Evolutionary conservation across 2,329 filamentous ascomycete species (phyloP).

Genomic region (Cercospora sp.): DNA sequence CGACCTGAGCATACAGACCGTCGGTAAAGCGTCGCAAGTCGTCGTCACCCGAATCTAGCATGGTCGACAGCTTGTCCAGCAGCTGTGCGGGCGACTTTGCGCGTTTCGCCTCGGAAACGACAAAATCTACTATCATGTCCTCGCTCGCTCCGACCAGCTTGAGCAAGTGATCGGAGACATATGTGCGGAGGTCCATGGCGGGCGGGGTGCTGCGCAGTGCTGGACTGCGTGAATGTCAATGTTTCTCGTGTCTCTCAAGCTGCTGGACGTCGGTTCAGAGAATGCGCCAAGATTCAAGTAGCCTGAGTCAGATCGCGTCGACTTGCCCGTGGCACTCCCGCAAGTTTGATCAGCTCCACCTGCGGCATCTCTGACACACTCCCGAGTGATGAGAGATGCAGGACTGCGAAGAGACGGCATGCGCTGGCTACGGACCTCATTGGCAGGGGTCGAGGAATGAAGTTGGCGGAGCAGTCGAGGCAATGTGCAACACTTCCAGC

Average conservation of each 20-base stretch:
- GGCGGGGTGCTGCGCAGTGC: neutral
- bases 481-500: neutral
- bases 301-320: neutral
- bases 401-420: neutral
- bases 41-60: conserved; percentile 51
- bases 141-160: conserved; percentile 58
- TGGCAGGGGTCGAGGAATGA: neutral
- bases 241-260: neutral
- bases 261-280: neutral
- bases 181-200: conserved; percentile 39
- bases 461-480: neutral
- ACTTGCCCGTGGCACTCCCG: neutral
- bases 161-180: conserved; percentile 52
- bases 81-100: conserved; percentile 51
- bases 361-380: neutral
- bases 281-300: neutral
- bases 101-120: conserved; percentile 54
- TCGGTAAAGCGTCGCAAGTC: conserved; percentile 51
- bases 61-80: conserved; percentile 53
- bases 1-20: conserved; percentile 46
- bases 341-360: neutral
- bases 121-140: conserved; percentile 57
- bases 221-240: neutral
- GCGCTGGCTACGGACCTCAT: neutral
- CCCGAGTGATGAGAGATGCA: neutral